Base-by-base conservation (phyloP, 352 stramenopile species). In the Saprolegnia diclina region DNA sequence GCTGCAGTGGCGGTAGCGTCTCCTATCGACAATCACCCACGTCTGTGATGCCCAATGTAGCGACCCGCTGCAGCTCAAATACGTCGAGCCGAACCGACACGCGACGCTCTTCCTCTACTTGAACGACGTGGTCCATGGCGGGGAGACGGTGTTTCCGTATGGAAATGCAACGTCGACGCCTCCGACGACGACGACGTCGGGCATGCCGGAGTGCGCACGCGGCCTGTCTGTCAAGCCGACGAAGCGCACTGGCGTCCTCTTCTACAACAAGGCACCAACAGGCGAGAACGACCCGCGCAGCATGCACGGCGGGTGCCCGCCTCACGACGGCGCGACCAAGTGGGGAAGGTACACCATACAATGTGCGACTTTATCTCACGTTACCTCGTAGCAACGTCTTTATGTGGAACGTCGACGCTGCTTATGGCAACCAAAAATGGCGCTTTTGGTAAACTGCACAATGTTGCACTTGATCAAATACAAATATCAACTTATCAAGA, bases 51-150 rank as follows among this genome's bases (percentile, higher is more conserved):
- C 26, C 16, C 18, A 57, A 5, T 29, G 29, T 67, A 67, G 59
- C 21, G n/a, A 24, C 10, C 37, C 35, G 24, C 35, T 45, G 11
- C 35, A 48, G 44, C 16, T 21, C 24, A 64, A 64, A 19, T 71
- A 66, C 53, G 65, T 71, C 21, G 65, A 71, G 11, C 65, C 65
- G 14, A 97, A 97, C 76, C 75, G 90, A 38, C 89, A 89, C 67
- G 82, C 80, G 0, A 96, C 89, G 26, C 77, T 97, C n/a, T 91
- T 95, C 67, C 82, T 89, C 72, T 97, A 97, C 73, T 76, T 97
- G 19, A 89, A 73, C 54, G 77, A 92, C 66, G 87, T 96, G 4
- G 71, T 73, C 46, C 73, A 86, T 21, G 90, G 90, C 22, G 90
- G 90, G 24, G 78, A 96, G 62, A 97, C 89, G 0, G 80, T 95